phyloP scores from a whole-genome alignment of 2,329 filamentous ascomycete genomes.

The Triangularia setosa region DNA sequence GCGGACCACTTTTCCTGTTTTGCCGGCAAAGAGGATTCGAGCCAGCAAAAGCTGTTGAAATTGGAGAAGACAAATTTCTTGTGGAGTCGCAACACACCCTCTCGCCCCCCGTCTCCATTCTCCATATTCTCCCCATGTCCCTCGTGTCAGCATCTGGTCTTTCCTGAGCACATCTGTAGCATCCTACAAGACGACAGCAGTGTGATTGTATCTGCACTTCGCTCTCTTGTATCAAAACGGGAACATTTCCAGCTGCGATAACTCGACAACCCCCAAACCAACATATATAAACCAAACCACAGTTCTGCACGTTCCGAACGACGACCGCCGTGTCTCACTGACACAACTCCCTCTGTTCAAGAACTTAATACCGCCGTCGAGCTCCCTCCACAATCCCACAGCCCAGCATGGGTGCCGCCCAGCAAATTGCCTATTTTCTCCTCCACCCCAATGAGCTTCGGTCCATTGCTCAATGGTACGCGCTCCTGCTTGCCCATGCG shows the following conservation, averaged over 20 bases:
- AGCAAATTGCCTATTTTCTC: constrained; percentile 63
- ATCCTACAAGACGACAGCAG: background rate
- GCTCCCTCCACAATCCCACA: constrained; percentile 15
- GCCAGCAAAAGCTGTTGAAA: background rate
- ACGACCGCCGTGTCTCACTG: constrained; percentile 11
- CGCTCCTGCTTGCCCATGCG: constrained; percentile 12
- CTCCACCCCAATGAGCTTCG: constrained; percentile 75
- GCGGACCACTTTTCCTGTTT: constrained; percentile 2
- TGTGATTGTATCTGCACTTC: background rate
- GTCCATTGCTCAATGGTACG: constrained; percentile 83
- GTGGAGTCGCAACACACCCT: constrained; percentile 17
- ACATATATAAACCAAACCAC: background rate
- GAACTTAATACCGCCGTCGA: background rate
- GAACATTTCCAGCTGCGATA: background rate
- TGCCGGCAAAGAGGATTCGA: constrained; percentile 4
- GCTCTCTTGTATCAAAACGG: background rate
- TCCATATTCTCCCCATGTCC: background rate
- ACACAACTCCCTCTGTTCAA: constrained; percentile 1
- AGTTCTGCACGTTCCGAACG: background rate
- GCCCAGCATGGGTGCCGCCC: constrained; percentile 46
- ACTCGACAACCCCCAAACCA: background rate
- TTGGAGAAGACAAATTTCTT: constrained; percentile 21
- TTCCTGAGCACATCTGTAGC: background rate
- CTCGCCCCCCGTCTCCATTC: constrained; percentile 9
- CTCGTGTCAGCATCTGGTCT: background rate